phyloP scores from a whole-genome alignment of 2,329 filamentous ascomycete species.

The Diplodia mutila region DNA sequence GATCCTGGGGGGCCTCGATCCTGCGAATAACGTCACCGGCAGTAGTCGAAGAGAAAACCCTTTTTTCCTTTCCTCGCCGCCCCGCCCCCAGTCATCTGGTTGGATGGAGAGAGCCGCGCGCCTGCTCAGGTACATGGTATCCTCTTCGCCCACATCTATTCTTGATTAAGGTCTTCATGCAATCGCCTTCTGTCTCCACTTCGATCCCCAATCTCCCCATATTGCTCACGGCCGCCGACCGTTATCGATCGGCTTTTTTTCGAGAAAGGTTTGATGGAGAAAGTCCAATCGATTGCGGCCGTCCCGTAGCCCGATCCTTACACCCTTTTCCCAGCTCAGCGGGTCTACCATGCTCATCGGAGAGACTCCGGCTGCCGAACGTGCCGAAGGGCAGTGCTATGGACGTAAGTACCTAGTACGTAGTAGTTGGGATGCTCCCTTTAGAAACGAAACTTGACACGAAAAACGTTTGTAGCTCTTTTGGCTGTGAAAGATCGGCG shows the following conservation, averaged over 20 bases:
- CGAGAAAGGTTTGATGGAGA: not conserved
- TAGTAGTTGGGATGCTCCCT: not conserved
- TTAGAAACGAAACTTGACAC: not conserved
- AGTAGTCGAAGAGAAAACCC: not conserved
- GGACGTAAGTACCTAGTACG: too few species aligned
- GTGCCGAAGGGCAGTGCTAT: not conserved
- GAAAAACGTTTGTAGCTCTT: too few species aligned
- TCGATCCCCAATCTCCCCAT: conserved; percentile 6
- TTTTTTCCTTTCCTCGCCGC: not conserved
- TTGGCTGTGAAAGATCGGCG: too few species aligned
- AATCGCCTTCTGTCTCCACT: not conserved
- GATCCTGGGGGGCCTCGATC: conserved; percentile 7
- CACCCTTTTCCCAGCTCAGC: not conserved
- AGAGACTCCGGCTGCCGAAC: not conserved
- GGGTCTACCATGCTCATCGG: not conserved
- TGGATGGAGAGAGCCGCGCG: conserved; percentile 7
- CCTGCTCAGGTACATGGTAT: conserved; percentile 9
- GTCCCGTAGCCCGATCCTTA: not conserved
- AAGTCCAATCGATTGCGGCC: not conserved
- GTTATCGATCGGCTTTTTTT: not conserved
- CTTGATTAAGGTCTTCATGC: not conserved
- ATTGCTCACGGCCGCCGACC: not conserved
- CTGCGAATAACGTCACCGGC: not conserved
- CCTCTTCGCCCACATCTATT: not conserved
- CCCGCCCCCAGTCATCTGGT: not conserved